Evolutionary conservation across 2,329 filamentous ascomycete genomes (phyloP).

Genomic region (Graphiopsis chlorocephala): DNA sequence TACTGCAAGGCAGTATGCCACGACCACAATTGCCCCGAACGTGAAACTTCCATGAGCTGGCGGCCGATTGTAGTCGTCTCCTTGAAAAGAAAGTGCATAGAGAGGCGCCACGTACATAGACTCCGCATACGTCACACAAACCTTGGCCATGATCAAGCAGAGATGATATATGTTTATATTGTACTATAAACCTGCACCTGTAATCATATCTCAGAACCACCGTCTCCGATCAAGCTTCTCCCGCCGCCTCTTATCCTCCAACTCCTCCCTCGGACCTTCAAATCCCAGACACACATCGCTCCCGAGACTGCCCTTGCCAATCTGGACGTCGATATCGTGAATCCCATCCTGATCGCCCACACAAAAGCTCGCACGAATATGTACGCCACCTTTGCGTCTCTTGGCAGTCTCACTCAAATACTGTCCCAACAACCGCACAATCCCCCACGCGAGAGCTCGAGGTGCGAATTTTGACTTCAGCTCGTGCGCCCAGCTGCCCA

Average conservation of each 20-base stretch:
- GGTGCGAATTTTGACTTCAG: conserved; percentile 42
- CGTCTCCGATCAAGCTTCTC: conserved; percentile 42
- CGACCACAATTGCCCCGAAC: too few relatives aligned
- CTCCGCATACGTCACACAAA: too few relatives aligned
- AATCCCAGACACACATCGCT: conserved; percentile 41
- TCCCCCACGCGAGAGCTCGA: conserved; percentile 39
- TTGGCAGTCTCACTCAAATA: conserved; percentile 43
- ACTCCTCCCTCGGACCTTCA: conserved; percentile 45
- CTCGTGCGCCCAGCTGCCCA: conserved; percentile 42
- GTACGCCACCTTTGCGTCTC: conserved; percentile 39
- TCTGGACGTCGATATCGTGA: conserved; percentile 46
- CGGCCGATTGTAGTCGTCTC: too few relatives aligned
- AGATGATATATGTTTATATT: background rate
- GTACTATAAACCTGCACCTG: background rate
- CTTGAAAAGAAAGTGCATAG: too few relatives aligned
- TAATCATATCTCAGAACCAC: conserved; percentile 42
- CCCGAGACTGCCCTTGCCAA: conserved; percentile 34
- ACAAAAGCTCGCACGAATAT: conserved; percentile 47
- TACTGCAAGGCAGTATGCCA: background rate
- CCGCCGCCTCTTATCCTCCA: conserved; percentile 40
- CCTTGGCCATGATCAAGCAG: background rate
- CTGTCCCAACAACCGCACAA: conserved; percentile 40
- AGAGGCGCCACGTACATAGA: too few relatives aligned
- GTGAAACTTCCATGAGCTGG: too few relatives aligned
- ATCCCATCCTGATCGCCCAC: conserved; percentile 41